phyloP scores from a whole-genome alignment of 1,284 basidiomycete species.

The Hymenochaete sp. region DNA sequence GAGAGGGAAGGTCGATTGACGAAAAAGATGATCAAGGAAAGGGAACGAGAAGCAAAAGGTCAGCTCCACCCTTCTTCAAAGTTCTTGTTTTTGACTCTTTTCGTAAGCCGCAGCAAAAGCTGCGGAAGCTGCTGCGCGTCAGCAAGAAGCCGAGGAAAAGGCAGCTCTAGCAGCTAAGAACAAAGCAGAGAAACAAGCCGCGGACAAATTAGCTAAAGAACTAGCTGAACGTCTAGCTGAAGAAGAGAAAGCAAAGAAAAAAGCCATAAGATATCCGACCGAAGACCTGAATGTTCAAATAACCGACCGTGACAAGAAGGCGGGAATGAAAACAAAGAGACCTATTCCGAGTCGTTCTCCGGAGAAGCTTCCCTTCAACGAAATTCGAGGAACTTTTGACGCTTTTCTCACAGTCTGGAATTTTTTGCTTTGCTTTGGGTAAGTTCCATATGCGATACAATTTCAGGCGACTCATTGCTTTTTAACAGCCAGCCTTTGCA shows the following conservation, averaged over 20 bases:
- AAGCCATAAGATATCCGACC: slow-evolving; percentile 78
- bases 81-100: slow-evolving; percentile 14
- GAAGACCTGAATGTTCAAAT: slow-evolving; percentile 77
- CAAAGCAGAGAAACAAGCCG: slow-evolving; percentile 41
- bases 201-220: slow-evolving; percentile 53
- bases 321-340: slow-evolving; percentile 57
- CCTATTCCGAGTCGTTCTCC: slow-evolving; percentile 56
- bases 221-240: slow-evolving; percentile 55
- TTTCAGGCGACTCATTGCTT: slow-evolving; percentile 8
- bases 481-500: slow-evolving; percentile 69
- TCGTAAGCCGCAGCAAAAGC: slow-evolving; percentile 30
- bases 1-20: slow-evolving; percentile 44
- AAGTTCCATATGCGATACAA: slow-evolving; percentile 25
- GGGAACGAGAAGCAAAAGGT: slow-evolving; percentile 68
- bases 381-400: slow-evolving; percentile 67
- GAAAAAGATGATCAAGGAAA: slow-evolving; percentile 76
- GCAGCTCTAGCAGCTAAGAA: slow-evolving; percentile 21
- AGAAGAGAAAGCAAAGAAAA: slow-evolving; percentile 74
- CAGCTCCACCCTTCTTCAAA: slow-evolving; percentile 15
- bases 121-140: slow-evolving; percentile 46
- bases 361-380: slow-evolving; percentile 63
- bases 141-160: slow-evolving; percentile 59
- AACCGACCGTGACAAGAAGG: slow-evolving; percentile 69
- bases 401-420: slow-evolving; percentile 85
- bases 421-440: slow-evolving; percentile 90